phyloP scores from a whole-genome alignment of 2,329 filamentous ascomycete genomes.

The Claviceps paspali region DNA sequence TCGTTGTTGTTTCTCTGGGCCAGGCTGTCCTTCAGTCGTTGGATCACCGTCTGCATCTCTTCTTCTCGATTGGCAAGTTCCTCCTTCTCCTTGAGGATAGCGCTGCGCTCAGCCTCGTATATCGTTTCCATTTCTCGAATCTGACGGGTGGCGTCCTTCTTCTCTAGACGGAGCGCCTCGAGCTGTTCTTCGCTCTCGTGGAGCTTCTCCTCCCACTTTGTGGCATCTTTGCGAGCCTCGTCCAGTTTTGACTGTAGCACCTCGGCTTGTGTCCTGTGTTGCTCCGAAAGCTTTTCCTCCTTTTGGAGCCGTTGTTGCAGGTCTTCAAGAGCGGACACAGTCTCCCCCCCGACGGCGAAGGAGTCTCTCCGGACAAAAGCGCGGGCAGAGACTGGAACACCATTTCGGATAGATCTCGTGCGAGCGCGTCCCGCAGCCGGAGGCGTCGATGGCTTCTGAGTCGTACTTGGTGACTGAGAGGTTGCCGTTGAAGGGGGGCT shows the following conservation, averaged over 20 bases:
- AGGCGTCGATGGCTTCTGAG: constrained; percentile 29
- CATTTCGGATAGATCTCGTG: constrained; percentile 49
- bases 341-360: constrained; percentile 64
- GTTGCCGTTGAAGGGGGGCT: constrained; percentile 16
- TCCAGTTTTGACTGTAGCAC: constrained; percentile 76
- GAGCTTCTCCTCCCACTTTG: constrained; percentile 70
- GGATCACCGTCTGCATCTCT: constrained; percentile 79
- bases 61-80: constrained; percentile 73
- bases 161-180: constrained; percentile 68
- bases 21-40: constrained; percentile 78
- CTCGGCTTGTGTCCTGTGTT: constrained; percentile 70
- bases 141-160: constrained; percentile 67
- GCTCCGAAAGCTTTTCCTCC: constrained; percentile 62
- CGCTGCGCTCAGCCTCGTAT: constrained; percentile 78
- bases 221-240: constrained; percentile 69
- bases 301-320: constrained; percentile 69
- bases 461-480: constrained; percentile 23
- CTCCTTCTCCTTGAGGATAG: constrained; percentile 83
- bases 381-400: constrained; percentile 57
- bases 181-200: constrained; percentile 79
- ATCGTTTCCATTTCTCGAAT: constrained; percentile 85
- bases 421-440: constrained; percentile 29
- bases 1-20: constrained; percentile 53
- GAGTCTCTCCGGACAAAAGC: constrained; percentile 48
- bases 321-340: constrained; percentile 65